Evolutionary conservation across 495 filamentous ascomycete genomes (phyloP), one percentile per base, ranked within the genome.

Genomic region (Hypoxylon rickii): DNA sequence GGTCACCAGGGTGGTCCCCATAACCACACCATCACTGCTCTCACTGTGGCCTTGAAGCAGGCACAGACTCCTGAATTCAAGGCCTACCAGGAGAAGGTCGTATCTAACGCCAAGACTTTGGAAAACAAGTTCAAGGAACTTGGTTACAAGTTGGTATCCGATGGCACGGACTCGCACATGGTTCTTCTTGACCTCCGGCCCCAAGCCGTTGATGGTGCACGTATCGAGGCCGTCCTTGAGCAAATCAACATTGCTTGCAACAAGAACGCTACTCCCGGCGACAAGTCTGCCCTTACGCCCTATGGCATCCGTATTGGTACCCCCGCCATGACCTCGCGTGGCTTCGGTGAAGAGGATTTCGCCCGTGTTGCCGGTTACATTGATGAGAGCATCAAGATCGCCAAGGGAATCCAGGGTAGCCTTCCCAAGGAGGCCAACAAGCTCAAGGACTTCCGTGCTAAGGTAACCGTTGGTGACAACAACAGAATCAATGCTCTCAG

Each of bases 21-120:
- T 81, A 99, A 99, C 82, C 95, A 99, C 84, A 99, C 95, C 73
- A 99, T 99, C 77, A 99, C 95, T 32, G 95, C 95, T 60, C 83
- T 99, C 46, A 89, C 95, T 21, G 95, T 97, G 62, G 95, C 95
- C 39, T 83, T 99, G 57, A 94, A 96, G 80, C 95, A 99, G 79
- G 93, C 90, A 43, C 86, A 83, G 57, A 89, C 86, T 47, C 88
- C 90, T 29, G 94, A 96, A 73, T 99, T 97, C 85, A 94, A 91
- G 78, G 82, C 85, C 63, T 99, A 99, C 79, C 95, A 99, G 74
- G 73, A 92, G 73, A 87, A 91, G 75, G 92, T 97, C 21, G 82
- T 96, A 39, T 82, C 85, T 72, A 97, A 97, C 72, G 93, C 92
- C 59, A 96, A 96, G 79, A 85, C 90, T 11, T 81, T 96, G 0